Conservation (phyloP, 2,329 filamentous ascomycete species). For the Sarocladium strictum region DNA sequence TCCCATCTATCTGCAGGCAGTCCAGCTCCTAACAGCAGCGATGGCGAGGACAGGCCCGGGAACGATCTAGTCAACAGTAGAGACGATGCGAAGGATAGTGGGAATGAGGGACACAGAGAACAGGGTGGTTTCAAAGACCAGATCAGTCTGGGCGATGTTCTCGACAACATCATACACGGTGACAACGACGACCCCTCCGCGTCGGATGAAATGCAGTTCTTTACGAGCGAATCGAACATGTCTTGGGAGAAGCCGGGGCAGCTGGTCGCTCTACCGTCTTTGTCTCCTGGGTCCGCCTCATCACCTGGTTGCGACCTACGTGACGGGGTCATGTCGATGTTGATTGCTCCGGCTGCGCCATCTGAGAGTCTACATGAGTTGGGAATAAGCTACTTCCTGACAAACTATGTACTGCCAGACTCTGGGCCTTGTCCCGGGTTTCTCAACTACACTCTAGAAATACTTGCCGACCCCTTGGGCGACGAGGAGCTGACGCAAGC, state of each 20-base stretch:
- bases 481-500: slow-evolving; percentile 2
- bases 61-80: neutral
- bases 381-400: slow-evolving; percentile 7
- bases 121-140: neutral
- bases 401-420: slow-evolving; percentile 8
- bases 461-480: slow-evolving; percentile 1
- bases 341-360: neutral
- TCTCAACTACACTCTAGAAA: slow-evolving; percentile 8
- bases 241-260: neutral
- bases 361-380: neutral
- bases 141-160: neutral
- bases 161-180: neutral
- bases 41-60: neutral
- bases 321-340: neutral
- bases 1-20: neutral
- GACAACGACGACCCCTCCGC: neutral
- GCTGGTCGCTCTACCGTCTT: neutral
- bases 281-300: neutral
- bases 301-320: neutral
- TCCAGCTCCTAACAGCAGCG: neutral
- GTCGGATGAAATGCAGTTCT: neutral
- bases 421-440: slow-evolving; percentile 6
- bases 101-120: neutral
- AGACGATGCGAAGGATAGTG: neutral
- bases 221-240: neutral